Conservation (phyloP, 805 yeast genomes). For the Yamadazyma akitaensis region DNA sequence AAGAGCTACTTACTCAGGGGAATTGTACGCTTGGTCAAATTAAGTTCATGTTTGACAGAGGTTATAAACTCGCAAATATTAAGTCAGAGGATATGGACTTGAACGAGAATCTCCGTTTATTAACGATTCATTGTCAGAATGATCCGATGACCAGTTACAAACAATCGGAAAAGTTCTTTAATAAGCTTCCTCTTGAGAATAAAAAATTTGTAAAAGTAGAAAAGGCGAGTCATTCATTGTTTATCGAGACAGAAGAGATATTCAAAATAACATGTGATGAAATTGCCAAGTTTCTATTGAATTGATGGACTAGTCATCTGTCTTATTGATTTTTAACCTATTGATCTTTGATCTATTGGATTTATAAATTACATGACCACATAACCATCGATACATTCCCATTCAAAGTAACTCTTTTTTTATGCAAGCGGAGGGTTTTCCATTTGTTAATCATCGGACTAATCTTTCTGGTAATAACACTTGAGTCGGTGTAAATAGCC, state of each 20-base stretch:
- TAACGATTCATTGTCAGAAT: constrained; percentile 56
- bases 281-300: not conserved
- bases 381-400: constrained; percentile 5
- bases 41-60: constrained; percentile 60
- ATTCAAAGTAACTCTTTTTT: constrained; percentile 4
- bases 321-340: not conserved
- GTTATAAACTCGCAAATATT: constrained; percentile 45
- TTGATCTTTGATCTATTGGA: not conserved
- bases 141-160: constrained; percentile 58
- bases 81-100: constrained; percentile 24
- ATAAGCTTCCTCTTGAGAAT: constrained; percentile 27
- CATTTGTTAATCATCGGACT: not conserved
- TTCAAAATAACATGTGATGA: constrained; percentile 18
- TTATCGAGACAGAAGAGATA: constrained; percentile 44
- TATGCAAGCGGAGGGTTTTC: constrained; percentile 7
- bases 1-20: constrained; percentile 37
- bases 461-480: constrained; percentile 1
- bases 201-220: constrained; percentile 26
- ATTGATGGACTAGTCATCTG: not conserved
- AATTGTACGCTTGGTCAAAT: constrained; percentile 50
- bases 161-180: constrained; percentile 43
- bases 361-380: constrained; percentile 7
- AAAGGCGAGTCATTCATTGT: constrained; percentile 42
- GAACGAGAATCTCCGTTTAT: constrained; percentile 20
- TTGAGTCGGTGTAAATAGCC: constrained; percentile 6